Evolutionary conservation across 495 filamentous ascomycete species (phyloP).

Genomic region (Tuber indicum): DNA sequence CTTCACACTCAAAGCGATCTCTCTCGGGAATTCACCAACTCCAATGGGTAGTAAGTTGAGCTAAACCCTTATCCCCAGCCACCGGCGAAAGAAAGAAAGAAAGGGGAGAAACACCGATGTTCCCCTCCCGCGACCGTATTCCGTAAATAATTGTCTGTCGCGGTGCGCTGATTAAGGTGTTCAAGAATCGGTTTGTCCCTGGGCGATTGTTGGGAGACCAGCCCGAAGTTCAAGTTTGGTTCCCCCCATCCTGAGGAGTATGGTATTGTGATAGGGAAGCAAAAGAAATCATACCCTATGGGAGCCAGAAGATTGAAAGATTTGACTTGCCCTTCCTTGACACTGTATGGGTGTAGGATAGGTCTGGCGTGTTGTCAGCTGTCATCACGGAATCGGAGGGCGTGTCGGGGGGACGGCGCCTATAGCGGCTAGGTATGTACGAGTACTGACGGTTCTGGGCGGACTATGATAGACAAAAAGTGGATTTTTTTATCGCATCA

Average conservation of each 20-base stretch:
- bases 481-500: no score
- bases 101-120: background rate
- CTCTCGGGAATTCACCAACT: background rate
- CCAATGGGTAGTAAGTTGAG: no score
- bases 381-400: no score
- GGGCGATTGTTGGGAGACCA: background rate
- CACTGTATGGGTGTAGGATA: no score
- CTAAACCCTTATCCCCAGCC: no score
- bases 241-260: background rate
- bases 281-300: no score
- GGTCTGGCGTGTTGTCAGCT: no score
- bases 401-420: no score
- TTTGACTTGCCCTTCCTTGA: no score
- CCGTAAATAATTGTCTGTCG: background rate
- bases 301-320: no score
- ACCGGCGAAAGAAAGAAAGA: background rate
- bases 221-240: background rate
- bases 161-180: background rate
- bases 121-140: background rate
- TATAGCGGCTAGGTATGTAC: background rate
- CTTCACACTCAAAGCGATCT: background rate
- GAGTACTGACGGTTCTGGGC: background rate
- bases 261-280: no score
- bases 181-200: background rate
- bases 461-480: background rate